phyloP scores from a whole-genome alignment of 1,139 yeast genomes.

The Entelexis sorbosivorans region DNA sequence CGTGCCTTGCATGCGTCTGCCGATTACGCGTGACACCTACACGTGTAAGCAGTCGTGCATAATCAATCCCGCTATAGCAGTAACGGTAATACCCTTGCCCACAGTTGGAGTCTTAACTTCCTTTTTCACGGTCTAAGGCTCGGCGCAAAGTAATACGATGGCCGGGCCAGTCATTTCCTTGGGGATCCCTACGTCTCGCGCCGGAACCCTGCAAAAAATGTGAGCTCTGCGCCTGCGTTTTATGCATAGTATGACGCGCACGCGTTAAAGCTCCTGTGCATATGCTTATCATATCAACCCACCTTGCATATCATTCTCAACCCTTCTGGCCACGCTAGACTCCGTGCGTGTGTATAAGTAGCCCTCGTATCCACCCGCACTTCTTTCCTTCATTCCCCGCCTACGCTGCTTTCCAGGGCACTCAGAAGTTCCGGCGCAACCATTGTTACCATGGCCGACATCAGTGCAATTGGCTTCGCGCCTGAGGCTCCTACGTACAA shows the following conservation, averaged over 20 bases:
- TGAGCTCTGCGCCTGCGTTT: background rate
- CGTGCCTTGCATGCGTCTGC: background rate
- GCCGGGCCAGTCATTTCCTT: no score
- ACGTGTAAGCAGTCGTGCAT: background rate
- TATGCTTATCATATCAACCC: slow-evolving; percentile 5
- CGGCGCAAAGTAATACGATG: background rate
- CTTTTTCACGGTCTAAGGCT: background rate
- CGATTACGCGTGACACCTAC: background rate
- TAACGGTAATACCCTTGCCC: background rate
- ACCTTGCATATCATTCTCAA: background rate
- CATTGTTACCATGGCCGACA: background rate
- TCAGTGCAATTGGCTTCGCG: background rate
- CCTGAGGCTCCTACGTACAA: background rate
- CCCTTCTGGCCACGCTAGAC: background rate
- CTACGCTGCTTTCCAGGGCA: background rate
- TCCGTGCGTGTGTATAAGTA: background rate
- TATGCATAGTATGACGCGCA: background rate
- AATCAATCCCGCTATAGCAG: slow-evolving; percentile 2
- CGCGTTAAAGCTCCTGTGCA: background rate
- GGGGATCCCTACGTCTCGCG: background rate
- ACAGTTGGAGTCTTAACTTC: background rate
- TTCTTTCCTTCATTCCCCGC: background rate
- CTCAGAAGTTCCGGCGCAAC: no score
- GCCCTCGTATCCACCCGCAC: background rate
- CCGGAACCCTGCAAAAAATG: background rate